These are phyloP conservation scores for Harrya chromipes DNA, from an alignment of 768 basidiomycete genomes.

Conservation along the genomic window DNA sequence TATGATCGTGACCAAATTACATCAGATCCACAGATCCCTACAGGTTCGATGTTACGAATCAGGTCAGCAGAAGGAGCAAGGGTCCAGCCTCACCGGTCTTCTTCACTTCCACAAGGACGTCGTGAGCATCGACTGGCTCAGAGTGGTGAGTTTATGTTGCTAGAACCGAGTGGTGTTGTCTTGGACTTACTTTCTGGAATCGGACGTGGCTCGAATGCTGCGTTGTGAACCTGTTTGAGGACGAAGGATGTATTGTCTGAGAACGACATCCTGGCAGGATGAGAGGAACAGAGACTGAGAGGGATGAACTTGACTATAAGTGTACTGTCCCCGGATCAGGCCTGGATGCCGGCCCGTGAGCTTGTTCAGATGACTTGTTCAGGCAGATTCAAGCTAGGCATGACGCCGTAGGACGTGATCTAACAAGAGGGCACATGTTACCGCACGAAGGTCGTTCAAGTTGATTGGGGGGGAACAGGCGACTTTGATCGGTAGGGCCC, in stretches of 20 bases:
- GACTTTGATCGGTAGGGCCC: too few relatives aligned
- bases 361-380: neutral
- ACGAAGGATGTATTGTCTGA: constrained; percentile 76
- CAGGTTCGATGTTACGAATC: constrained; percentile 5
- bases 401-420: too few relatives aligned
- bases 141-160: constrained; percentile 6
- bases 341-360: constrained; percentile 2
- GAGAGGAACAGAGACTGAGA: neutral
- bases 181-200: constrained; percentile 60
- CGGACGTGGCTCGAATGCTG: constrained; percentile 70
- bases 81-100: constrained; percentile 68
- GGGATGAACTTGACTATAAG: neutral
- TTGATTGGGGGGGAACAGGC: too few relatives aligned
- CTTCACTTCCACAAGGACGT: constrained; percentile 87
- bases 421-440: too few relatives aligned
- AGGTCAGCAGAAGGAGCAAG: constrained; percentile 4
- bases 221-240: constrained; percentile 61
- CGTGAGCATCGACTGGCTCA: constrained; percentile 56
- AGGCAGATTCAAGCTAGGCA: too few relatives aligned
- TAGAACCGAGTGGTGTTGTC: neutral
- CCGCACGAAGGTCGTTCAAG: too few relatives aligned
- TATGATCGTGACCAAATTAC: constrained; percentile 34
- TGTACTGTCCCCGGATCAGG: neutral
- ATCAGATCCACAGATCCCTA: constrained; percentile 92
- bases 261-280: constrained; percentile 43